These are phyloP conservation scores for Ustulina deusta DNA, from an alignment of 2,329 filamentous ascomycete genomes.

Conservation along the genomic window DNA sequence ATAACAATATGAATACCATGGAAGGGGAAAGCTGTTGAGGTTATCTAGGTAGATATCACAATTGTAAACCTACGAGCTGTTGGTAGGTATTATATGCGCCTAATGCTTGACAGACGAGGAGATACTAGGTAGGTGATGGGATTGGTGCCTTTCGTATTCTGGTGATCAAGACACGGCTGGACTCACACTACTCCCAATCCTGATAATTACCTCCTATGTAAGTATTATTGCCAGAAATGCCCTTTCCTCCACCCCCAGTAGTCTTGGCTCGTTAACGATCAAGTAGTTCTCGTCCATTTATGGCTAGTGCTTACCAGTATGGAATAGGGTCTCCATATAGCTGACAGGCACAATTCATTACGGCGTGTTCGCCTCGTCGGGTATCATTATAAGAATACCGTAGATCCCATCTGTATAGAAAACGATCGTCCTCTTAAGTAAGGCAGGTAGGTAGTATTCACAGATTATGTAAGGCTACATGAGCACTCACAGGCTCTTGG, in stretches of 20 bases:
- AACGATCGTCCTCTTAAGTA: not conserved
- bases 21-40: too few species aligned
- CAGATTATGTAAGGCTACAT: not conserved
- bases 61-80: too few species aligned
- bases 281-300: not conserved
- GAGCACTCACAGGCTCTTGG: not conserved
- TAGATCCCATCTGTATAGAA: not conserved
- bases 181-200: too few species aligned
- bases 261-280: not conserved
- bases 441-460: not conserved
- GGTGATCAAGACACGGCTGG: too few species aligned
- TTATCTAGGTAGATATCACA: too few species aligned
- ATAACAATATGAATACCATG: too few species aligned
- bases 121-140: too few species aligned
- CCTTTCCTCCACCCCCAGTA: not conserved
- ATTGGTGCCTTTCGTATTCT: too few species aligned
- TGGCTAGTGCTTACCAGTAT: not conserved
- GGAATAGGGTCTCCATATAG: not conserved
- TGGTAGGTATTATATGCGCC: too few species aligned
- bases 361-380: not conserved
- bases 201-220: not conserved
- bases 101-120: too few species aligned
- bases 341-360: not conserved
- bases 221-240: not conserved
- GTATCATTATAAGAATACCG: constrained; percentile 2